Evolutionary conservation across 257 asterid genomes (phyloP).

Genomic region (Ehretia macrophylla): DNA sequence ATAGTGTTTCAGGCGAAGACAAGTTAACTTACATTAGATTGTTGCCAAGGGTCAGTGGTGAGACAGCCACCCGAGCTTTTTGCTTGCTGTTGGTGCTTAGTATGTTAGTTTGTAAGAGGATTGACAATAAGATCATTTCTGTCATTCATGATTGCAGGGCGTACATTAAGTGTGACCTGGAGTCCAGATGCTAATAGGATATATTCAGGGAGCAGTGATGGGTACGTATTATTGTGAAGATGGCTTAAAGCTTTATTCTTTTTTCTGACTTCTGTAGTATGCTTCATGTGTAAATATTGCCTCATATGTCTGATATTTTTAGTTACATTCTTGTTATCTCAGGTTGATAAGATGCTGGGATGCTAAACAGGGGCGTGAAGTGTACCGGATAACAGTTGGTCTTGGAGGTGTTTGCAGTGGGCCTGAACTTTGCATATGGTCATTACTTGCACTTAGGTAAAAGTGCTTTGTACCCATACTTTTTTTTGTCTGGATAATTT

Average conservation of each 20-base stretch:
- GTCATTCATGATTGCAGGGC: conserved; percentile 45
- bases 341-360: conserved; percentile 95
- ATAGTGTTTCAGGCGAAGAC: conserved; percentile 35
- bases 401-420: conserved; percentile 67
- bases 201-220: conserved; percentile 90
- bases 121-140: conserved; percentile 4
- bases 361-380: conserved; percentile 53
- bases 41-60: conserved; percentile 89
- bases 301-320: conserved; percentile 4
- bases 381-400: conserved; percentile 78
- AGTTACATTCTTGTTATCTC: conserved; percentile 6
- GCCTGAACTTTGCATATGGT: conserved; percentile 79
- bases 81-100: conserved; percentile 1
- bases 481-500: neutral
- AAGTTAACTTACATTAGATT: conserved; percentile 47
- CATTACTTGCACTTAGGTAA: conserved; percentile 79
- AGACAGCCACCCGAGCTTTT: conserved; percentile 37
- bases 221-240: conserved; percentile 41
- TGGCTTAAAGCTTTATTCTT: neutral
- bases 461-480: neutral
- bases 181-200: conserved; percentile 68
- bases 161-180: conserved; percentile 79
- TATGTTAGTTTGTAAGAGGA: no score
- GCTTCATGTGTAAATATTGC: neutral
- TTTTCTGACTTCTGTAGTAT: neutral